These are phyloP conservation scores for Colletotrichum cordylinicola DNA, from an alignment of 2,329 filamentous ascomycete genomes.

Conservation along the genomic window DNA sequence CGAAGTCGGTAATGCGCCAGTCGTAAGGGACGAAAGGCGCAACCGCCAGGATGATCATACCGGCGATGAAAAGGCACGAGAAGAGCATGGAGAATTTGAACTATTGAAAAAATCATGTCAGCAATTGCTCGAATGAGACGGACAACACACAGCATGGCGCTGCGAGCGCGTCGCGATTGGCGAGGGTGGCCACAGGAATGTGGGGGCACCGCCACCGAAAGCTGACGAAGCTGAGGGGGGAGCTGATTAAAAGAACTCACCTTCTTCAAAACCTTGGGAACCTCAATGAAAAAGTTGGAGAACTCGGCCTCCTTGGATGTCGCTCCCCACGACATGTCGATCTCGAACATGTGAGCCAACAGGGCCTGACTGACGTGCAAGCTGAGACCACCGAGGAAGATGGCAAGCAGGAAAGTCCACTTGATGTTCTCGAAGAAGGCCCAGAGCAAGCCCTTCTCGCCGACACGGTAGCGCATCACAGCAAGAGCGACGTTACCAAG, in stretches of 20 bases:
- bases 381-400: slow-evolving; percentile 83
- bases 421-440: slow-evolving; percentile 70
- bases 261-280: slow-evolving; percentile 77
- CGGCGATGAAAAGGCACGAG: slow-evolving; percentile 60
- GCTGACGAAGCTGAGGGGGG: slow-evolving; percentile 17
- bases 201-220: slow-evolving; percentile 29
- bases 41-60: slow-evolving; percentile 69
- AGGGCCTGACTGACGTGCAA: slow-evolving; percentile 84
- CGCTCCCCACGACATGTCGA: slow-evolving; percentile 86
- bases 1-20: slow-evolving; percentile 74
- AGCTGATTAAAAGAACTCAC: slow-evolving; percentile 58
- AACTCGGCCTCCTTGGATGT: slow-evolving; percentile 84
- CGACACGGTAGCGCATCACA: slow-evolving; percentile 74
- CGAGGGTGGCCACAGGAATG: slow-evolving; percentile 18
- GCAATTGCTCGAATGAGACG: not conserved
- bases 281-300: slow-evolving; percentile 85
- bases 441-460: slow-evolving; percentile 64
- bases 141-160: slow-evolving; percentile 24
- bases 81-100: slow-evolving; percentile 79
- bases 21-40: slow-evolving; percentile 68
- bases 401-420: slow-evolving; percentile 75
- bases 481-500: slow-evolving; percentile 76
- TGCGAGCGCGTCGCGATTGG: not conserved
- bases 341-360: slow-evolving; percentile 81
- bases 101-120: slow-evolving; percentile 29